Conservation (phyloP, 257 asterid genomes). For the Rauvolfia tetraphylla region DNA sequence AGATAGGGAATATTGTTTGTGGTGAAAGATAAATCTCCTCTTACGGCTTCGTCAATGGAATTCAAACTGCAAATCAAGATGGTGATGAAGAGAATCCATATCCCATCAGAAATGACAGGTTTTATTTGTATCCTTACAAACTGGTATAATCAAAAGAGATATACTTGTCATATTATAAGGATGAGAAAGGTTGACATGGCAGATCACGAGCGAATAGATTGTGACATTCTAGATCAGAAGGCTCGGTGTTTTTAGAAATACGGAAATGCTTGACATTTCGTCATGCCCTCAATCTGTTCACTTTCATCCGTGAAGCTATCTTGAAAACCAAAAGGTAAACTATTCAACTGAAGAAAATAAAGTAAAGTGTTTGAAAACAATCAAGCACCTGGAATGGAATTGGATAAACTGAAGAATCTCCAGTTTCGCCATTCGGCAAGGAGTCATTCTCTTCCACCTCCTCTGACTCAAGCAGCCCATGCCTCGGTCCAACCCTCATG, state of each 20-base stretch:
- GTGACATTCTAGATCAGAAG: not conserved
- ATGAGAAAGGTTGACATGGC: not conserved
- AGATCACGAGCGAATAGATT: not conserved
- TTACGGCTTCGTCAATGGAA: not conserved
- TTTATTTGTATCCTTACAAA: not conserved
- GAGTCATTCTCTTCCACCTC: conserved; percentile 1
- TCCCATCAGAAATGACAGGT: not conserved
- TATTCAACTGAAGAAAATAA: not conserved
- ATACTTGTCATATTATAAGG: not conserved
- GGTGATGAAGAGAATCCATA: not conserved
- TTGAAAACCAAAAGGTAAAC: not conserved
- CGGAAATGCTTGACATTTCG: too few relatives aligned
- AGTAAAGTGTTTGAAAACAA: not conserved
- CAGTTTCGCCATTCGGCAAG: conserved; percentile 6
- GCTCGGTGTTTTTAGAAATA: not conserved
- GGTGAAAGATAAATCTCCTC: not conserved
- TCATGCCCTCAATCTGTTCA: too few relatives aligned
- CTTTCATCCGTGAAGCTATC: not conserved
- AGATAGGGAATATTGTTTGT: conserved; percentile 5
- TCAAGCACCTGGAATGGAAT: conserved; percentile 13
- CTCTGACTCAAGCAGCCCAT: not conserved
- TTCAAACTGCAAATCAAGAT: not conserved
- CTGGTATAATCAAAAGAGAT: not conserved
- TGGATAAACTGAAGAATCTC: conserved; percentile 1
- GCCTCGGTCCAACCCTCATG: not conserved